Percentiles rank a stretch among this genome's conserved stretches.
Evolutionary conservation across 2,329 filamentous ascomycete species (phyloP).

Genomic region (Verruconis gallopava): DNA sequence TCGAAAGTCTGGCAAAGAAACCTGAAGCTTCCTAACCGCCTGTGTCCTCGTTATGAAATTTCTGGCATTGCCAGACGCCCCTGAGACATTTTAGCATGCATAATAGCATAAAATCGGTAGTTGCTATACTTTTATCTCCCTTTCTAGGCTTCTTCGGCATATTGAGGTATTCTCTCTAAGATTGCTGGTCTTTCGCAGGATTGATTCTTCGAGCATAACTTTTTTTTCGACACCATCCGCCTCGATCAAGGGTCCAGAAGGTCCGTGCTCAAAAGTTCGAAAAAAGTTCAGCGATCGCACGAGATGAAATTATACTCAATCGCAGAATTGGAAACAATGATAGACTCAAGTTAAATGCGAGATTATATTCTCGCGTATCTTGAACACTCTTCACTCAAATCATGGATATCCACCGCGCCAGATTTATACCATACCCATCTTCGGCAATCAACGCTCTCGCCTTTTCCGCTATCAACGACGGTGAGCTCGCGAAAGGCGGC

Average conservation of each 20-base stretch:
- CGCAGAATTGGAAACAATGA: not conserved
- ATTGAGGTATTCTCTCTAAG: no score
- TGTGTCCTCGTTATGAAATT: slow-evolving; percentile 98
- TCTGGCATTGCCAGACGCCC: slow-evolving; percentile 81
- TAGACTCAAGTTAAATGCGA: not conserved
- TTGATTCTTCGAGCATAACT: slow-evolving; percentile 5
- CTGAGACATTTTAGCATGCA: slow-evolving; percentile 28
- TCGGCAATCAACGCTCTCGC: slow-evolving; percentile 89
- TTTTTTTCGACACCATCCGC: not conserved
- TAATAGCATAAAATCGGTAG: not conserved
- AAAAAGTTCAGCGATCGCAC: not conserved
- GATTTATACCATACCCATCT: slow-evolving; percentile 85
- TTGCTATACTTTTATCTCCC: slow-evolving; percentile 49
- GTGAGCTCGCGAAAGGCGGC: slow-evolving; percentile 23
- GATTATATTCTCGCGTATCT: no score
- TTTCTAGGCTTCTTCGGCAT: slow-evolving; percentile 26
- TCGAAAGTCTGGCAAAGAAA: slow-evolving; percentile 93
- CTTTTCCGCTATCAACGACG: slow-evolving; percentile 56
- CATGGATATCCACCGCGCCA: slow-evolving; percentile 96
- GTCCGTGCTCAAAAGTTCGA: not conserved
- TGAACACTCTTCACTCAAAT: no score
- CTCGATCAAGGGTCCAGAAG: not conserved
- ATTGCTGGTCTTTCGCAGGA: no score
- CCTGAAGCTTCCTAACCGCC: slow-evolving; percentile 93
- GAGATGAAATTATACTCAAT: not conserved